A percentile compares a stretch with the other conserved stretches of the same genome.
phyloP scores from a whole-genome alignment of 1,284 basidiomycete genomes.

The Boletus sp. region DNA sequence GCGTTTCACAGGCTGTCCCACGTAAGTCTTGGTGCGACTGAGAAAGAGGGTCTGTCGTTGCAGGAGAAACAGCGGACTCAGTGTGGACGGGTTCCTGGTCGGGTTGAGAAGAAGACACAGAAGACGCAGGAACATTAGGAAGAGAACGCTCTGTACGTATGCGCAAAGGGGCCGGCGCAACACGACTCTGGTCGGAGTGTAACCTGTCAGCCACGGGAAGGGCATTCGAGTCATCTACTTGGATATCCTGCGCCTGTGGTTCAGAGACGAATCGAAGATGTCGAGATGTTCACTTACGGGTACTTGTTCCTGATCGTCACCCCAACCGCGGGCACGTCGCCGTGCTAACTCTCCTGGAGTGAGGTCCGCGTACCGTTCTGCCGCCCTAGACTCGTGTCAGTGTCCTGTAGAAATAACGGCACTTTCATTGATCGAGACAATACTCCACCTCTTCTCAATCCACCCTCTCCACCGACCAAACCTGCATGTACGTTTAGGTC shows the following conservation, averaged over 20 bases:
- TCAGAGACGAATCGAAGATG: conserved; percentile 12
- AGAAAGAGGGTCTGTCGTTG: conserved; percentile 22
- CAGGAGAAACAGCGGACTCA: conserved; percentile 19
- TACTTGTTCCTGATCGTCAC: conserved; percentile 37
- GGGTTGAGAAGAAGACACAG: conserved; percentile 14
- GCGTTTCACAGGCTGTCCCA: conserved; percentile 41
- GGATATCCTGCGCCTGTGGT: conserved; percentile 21
- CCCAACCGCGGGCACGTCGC: conserved; percentile 72
- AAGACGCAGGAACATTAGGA: conserved; percentile 17
- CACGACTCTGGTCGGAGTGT: conserved; percentile 13
- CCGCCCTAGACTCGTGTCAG: conserved; percentile 56
- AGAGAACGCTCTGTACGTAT: conserved; percentile 32
- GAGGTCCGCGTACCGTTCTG: conserved; percentile 72
- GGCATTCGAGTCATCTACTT: conserved; percentile 12
- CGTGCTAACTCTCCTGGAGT: conserved; percentile 60
- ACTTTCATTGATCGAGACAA: conserved; percentile 1
- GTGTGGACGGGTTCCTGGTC: conserved; percentile 21
- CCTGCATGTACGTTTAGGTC: conserved; percentile 41
- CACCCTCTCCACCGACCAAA: conserved; percentile 83
- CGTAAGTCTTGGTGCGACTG: conserved; percentile 37
- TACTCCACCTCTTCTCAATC: conserved; percentile 85
- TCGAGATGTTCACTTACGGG: conserved; percentile 20
- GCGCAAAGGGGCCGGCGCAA: conserved; percentile 22
- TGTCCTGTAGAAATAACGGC: neutral
- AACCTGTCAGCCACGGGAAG: conserved; percentile 2